A percentile compares a stretch with the other conserved stretches of the same genome.
These are phyloP conservation scores for Yarrowia divulgata DNA, from an alignment of 805 yeast species.

Conservation along the genomic window DNA sequence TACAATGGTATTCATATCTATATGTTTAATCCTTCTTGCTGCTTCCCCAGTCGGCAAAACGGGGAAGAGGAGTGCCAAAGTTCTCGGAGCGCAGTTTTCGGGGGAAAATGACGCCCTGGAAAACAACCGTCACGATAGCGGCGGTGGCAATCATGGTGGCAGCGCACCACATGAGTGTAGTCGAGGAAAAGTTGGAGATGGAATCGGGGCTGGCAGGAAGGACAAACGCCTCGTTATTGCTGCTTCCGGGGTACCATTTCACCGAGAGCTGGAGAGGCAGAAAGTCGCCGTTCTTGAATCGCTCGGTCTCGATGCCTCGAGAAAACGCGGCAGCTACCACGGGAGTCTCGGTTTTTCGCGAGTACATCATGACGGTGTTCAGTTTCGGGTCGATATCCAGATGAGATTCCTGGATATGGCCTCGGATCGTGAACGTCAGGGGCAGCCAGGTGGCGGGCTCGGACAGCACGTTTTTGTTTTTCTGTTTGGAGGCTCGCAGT, in stretches of 20 bases:
- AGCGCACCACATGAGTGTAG: slow-evolving; percentile 32
- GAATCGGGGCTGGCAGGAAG: slow-evolving; percentile 41
- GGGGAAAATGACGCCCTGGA: slow-evolving; percentile 40
- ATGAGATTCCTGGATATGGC: slow-evolving; percentile 70
- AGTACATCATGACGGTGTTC: slow-evolving; percentile 59
- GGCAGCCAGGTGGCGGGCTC: slow-evolving; percentile 54
- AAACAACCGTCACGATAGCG: slow-evolving; percentile 35
- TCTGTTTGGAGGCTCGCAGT: slow-evolving; percentile 46
- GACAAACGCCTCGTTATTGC: slow-evolving; percentile 6
- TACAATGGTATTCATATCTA: neutral
- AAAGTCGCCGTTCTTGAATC: slow-evolving; percentile 70
- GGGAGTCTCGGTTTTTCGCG: slow-evolving; percentile 53
- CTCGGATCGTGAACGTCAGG: slow-evolving; percentile 67
- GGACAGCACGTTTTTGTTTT: slow-evolving; percentile 11
- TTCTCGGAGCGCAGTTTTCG: slow-evolving; percentile 33
- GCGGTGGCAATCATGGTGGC: slow-evolving; percentile 40
- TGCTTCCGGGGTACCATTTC: slow-evolving; percentile 56
- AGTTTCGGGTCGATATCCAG: slow-evolving; percentile 67
- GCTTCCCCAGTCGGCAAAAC: slow-evolving; percentile 29
- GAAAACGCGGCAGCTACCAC: slow-evolving; percentile 66
- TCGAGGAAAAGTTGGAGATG: slow-evolving; percentile 40
- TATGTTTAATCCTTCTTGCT: slow-evolving; percentile 36
- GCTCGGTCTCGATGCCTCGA: slow-evolving; percentile 65
- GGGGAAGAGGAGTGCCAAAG: slow-evolving; percentile 32
- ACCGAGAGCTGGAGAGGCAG: slow-evolving; percentile 65